phyloP scores from a whole-genome alignment of 1,284 basidiomycete genomes.

The Ustanciosporium gigantosporum region DNA sequence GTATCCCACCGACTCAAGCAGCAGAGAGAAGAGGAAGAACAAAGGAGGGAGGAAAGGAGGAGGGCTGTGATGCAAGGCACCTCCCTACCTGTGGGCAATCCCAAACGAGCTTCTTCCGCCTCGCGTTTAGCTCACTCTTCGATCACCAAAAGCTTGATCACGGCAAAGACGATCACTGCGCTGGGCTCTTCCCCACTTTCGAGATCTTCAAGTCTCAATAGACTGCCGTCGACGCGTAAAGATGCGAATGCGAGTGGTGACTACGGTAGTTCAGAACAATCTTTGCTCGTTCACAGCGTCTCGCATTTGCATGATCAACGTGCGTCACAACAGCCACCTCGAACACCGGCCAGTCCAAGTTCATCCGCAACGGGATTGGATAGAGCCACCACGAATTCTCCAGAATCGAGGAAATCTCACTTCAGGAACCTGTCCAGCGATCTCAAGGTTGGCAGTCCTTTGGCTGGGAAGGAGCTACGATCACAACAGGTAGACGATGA shows the following conservation, averaged over 20 bases:
- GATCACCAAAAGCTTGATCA: too few species aligned
- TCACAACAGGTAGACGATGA: too few species aligned
- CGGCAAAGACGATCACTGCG: too few species aligned
- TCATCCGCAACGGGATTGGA: too few species aligned
- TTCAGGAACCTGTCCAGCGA: too few species aligned
- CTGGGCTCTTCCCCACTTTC: slow-evolving; percentile 17
- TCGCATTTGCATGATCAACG: too few species aligned
- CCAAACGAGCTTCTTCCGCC: slow-evolving; percentile 5
- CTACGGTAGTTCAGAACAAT: background rate
- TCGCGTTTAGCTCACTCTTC: slow-evolving; percentile 1
- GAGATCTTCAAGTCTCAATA: slow-evolving; percentile 28
- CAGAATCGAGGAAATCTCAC: too few species aligned
- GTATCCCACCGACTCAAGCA: slow-evolving; percentile 36
- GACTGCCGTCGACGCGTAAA: slow-evolving; percentile 9
- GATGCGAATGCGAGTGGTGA: slow-evolving; percentile 7
- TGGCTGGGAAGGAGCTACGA: too few species aligned
- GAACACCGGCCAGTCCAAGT: too few species aligned
- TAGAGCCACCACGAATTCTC: too few species aligned
- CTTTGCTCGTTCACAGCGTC: background rate
- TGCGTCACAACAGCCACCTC: too few species aligned
- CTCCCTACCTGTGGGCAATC: slow-evolving; percentile 2
- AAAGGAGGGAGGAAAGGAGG: slow-evolving; percentile 28
- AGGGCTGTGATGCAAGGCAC: slow-evolving; percentile 25
- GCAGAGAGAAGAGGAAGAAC: slow-evolving; percentile 35
- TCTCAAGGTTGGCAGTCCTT: too few species aligned